phyloP scores from a whole-genome alignment of 2,329 filamentous ascomycete genomes.

The Fusarium sp. region DNA sequence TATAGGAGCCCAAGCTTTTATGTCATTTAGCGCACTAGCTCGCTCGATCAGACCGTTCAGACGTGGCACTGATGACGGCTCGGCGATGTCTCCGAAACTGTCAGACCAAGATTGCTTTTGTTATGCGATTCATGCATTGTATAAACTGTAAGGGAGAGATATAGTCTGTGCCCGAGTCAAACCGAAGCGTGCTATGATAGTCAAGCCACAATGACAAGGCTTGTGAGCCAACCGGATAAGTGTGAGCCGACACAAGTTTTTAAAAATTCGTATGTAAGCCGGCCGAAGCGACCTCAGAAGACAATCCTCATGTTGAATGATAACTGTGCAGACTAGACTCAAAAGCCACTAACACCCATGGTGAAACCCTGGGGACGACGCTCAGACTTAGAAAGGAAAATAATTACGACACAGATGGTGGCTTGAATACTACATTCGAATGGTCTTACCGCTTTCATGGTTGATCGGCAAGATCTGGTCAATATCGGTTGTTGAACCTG shows the following conservation, averaged over 20 bases:
- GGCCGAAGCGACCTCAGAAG: constrained; percentile 6
- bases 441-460: background rate
- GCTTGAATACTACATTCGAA: background rate
- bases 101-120: background rate
- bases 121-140: constrained; percentile 9
- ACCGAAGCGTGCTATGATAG: background rate
- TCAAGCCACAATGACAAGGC: background rate
- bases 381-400: constrained; percentile 16
- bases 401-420: background rate
- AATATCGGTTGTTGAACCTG: background rate
- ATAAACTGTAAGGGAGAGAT: background rate
- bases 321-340: constrained; percentile 17
- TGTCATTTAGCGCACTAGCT: background rate
- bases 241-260: background rate
- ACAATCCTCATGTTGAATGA: background rate
- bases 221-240: constrained; percentile 21
- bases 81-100: background rate
- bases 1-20: background rate
- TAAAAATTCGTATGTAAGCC: background rate
- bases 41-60: background rate
- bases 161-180: background rate
- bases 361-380: constrained; percentile 41
- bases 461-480: constrained; percentile 3
- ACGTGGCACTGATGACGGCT: background rate
- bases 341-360: constrained; percentile 36